Evolutionary conservation across 768 basidiomycete species (phyloP), one percentile per base, ranked within the genome.

Genomic region (Pisolithus tinctorius): DNA sequence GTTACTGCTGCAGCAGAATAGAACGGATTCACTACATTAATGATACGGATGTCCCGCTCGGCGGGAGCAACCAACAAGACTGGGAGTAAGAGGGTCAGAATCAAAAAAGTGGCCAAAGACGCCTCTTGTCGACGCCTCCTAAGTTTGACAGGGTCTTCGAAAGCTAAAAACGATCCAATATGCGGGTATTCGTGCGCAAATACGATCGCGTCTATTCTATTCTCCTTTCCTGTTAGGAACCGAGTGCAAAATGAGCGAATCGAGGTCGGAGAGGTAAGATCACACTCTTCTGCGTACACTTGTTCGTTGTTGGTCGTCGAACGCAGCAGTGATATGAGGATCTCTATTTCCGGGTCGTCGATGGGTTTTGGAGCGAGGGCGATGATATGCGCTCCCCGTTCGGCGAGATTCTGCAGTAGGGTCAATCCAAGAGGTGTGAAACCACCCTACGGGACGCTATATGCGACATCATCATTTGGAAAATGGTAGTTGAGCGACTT

Each of bases 11-110:
- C 86, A 1, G 93, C 90, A 2, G 91, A 84, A 59, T 95, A 96
- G 58, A 91, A 90, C 2, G 92, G 92, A 52, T 93, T 92, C 62
- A 94, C 78, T 38, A 93, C 74, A 50, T 83, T 84, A 63, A 97
- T 73, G 56, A 96, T 80, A n/a, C 93, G 85, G 39, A 96, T 90
- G 56, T 93, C 89, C 34, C 93, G 78, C 63, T 93, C 93, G n/a
- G 78, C 74, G 0, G 93, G 92, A 0, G 88, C 85, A 25, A 87
- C 81, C 14, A 96, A 80, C 4, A 95, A 71, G 27, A 79, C 74
- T 2, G 93, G 92, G 0, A 95, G 76, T 0, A 96, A 75, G 6
- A 89, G 73, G 1, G 91, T 93, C 6, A 80, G 74, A 5, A 93
- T 75, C 50, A 93, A 71, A 69, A 93, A 94, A 2, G 85, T 86